Percentiles rank a stretch among this genome's conserved stretches.
These are phyloP conservation scores for Coniochaeta sp. DNA, from an alignment of 2,329 filamentous ascomycete genomes.

Conservation along the genomic window DNA sequence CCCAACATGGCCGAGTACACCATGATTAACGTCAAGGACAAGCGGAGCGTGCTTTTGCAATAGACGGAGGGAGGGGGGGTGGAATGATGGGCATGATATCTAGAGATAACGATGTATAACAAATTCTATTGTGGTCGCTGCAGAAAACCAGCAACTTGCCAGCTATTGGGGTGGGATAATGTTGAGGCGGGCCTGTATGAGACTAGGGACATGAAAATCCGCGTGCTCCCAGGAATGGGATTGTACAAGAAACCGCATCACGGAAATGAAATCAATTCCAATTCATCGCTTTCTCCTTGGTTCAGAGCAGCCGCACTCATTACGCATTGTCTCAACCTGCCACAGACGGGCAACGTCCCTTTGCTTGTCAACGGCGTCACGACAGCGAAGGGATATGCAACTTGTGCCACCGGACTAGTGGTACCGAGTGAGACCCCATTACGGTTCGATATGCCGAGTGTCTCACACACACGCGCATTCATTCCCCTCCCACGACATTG, in stretches of 20 bases:
- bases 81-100: neutral
- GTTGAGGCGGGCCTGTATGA: too few species aligned
- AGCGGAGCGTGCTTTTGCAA: slow-evolving; percentile 6
- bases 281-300: neutral
- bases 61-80: neutral
- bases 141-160: too few species aligned
- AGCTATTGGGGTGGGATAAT: too few species aligned
- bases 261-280: neutral
- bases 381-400: too few species aligned
- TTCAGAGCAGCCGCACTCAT: neutral
- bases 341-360: too few species aligned
- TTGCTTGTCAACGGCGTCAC: too few species aligned
- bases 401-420: too few species aligned
- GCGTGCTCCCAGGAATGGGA: neutral
- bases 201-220: neutral
- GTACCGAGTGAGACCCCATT: too few species aligned
- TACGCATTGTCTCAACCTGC: neutral
- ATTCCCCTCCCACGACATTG: too few species aligned
- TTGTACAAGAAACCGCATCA: neutral
- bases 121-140: neutral
- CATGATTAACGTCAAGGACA: slow-evolving; percentile 15
- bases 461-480: too few species aligned
- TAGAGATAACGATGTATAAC: neutral
- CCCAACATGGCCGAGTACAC: slow-evolving; percentile 16
- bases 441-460: too few species aligned